Percentiles rank a stretch among this genome's conserved stretches.
Conservation (phyloP, 2,329 filamentous ascomycete species). For the Pseudopyricularia javanii region DNA sequence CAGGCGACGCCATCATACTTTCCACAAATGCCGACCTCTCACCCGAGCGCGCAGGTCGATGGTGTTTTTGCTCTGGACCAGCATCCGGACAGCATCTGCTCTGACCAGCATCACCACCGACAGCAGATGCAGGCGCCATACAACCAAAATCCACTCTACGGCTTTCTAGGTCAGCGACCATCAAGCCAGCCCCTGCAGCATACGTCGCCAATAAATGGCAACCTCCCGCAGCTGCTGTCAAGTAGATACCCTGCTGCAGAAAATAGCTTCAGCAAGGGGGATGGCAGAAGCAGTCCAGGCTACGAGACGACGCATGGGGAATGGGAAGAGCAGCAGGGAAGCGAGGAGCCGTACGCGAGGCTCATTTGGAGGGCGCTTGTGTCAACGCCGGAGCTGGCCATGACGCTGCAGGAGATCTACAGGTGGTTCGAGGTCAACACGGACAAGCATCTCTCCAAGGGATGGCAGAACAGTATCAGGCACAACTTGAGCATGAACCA, state of each 20-base stretch:
- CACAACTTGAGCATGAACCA: slow-evolving; percentile 95
- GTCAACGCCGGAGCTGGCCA: slow-evolving; percentile 50
- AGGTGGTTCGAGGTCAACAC: slow-evolving; percentile 80
- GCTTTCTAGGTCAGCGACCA: too few species aligned
- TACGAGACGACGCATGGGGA: not conserved
- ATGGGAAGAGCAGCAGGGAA: not conserved
- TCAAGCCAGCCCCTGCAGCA: too few species aligned
- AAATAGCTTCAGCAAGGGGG: too few species aligned
- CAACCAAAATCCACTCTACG: too few species aligned
- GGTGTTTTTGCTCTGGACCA: not conserved
- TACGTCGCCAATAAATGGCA: too few species aligned
- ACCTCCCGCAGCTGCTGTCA: too few species aligned
- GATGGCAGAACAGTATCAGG: slow-evolving; percentile 92
- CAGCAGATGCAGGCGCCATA: not conserved
- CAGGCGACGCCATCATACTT: too few species aligned
- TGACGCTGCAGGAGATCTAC: slow-evolving; percentile 81
- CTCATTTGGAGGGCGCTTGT: slow-evolving; percentile 69
- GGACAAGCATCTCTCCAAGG: slow-evolving; percentile 56
- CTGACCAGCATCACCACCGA: not conserved
- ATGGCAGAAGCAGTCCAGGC: not conserved
- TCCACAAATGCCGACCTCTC: not conserved
- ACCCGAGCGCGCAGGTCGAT: not conserved
- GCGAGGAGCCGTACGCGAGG: slow-evolving; percentile 63
- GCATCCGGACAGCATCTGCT: not conserved
- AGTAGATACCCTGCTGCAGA: too few species aligned